Evolutionary conservation across 1,284 basidiomycete genomes (phyloP).

Genomic region (Boletus semigastroideus): DNA sequence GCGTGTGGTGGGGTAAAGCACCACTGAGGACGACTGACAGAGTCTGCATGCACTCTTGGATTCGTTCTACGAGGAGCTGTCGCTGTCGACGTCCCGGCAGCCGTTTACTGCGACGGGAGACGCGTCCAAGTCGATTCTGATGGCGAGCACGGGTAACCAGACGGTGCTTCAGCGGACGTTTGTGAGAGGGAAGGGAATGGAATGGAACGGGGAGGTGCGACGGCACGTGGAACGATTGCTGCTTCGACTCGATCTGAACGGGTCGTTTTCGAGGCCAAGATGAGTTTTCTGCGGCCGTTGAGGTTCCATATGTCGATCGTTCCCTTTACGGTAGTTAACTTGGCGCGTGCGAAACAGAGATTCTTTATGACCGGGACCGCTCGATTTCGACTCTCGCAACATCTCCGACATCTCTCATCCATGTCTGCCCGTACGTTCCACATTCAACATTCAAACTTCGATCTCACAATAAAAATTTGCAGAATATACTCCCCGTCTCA

Average conservation of each 20-base stretch:
- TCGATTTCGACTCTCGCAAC: constrained; percentile 53
- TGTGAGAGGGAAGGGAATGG: constrained; percentile 47
- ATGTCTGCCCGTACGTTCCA: constrained; percentile 58
- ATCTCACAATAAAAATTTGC: neutral
- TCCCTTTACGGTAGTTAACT: neutral
- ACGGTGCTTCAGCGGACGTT: constrained; percentile 52
- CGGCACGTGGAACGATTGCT: constrained; percentile 82
- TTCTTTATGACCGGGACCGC: constrained; percentile 34
- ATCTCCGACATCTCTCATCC: constrained; percentile 50
- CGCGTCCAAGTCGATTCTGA: constrained; percentile 65
- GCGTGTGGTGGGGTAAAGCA: constrained; percentile 3
- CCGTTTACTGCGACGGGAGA: constrained; percentile 57
- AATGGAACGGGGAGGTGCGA: constrained; percentile 61
- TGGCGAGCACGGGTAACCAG: constrained; percentile 61
- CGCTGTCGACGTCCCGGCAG: constrained; percentile 68
- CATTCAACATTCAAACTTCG: neutral
- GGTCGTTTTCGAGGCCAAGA: constrained; percentile 61
- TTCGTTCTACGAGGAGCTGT: constrained; percentile 77
- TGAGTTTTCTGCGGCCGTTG: neutral
- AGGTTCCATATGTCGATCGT: too few species aligned
- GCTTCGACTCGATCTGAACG: constrained; percentile 84
- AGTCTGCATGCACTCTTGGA: constrained; percentile 61
- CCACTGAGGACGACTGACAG: constrained; percentile 36
- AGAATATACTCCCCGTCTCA: constrained; percentile 76
- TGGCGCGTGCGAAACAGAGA: neutral